Base-by-base conservation (phyloP, 768 basidiomycete genomes). In the Bullera alba region DNA sequence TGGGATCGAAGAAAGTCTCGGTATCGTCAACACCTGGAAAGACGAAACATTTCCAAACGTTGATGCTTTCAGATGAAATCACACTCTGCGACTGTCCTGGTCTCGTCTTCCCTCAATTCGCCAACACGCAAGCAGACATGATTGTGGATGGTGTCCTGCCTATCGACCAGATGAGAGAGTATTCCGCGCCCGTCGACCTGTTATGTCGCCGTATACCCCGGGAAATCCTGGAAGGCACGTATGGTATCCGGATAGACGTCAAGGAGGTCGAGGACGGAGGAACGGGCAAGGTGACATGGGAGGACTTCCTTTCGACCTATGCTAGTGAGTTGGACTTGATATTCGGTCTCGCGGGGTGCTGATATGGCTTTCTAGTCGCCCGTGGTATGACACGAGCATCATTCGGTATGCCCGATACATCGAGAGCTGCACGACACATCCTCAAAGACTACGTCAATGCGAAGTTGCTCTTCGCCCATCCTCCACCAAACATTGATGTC, bases 11-110 rank as follows among this genome's bases (percentile, higher is more conserved):
- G 77, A 97, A 92, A 78, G 95, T 97, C 60, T 95, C 90, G 67
- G 95, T 99, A 23, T 97, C 93, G 3, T 83, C 93, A 0, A 99
- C 95, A 0, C 95, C 95, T 0, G 95, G 95, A 56, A 96, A 97
- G 74, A 99, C 95, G 12, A 99, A 99, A 70, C 95, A 99, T 75
- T 96, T 99, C 77, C 95, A 99, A 74, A 99, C 95, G 0, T 90
- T 97, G 57, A 80, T 90, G 59, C 79, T 99, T n/a, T 90, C 92
- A 2, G 81, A 86, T 21, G 76, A 80, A 2, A 85, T 97, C 38
- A 78, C 85, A 26, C 80, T 99, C 14, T 99, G 93, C 67, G 95
- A 99, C 75, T 99, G 95, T 75, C 95, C 95, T 10, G 95, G 95
- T 73, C 77, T 97, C 26, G 95, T 99, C 29, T 97, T 99, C 70